Conservation (phyloP, 192 early-diverging fungal genomes). For the Entomortierella beljakovae region DNA sequence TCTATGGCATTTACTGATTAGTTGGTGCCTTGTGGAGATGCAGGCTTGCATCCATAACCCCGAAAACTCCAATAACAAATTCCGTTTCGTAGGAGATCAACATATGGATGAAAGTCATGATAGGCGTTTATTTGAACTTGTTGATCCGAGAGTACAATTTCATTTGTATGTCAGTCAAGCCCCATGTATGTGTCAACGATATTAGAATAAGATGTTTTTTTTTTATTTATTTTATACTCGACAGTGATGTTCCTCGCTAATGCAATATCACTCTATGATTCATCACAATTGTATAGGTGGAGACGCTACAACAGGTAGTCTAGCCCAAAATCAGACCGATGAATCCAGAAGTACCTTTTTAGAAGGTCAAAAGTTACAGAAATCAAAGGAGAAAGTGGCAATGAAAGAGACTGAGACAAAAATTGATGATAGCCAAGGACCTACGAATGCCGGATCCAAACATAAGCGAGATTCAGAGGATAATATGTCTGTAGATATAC, state of each 20-base stretch:
- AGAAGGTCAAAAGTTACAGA: conserved; percentile 16
- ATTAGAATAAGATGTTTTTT: no score
- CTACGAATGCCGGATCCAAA: not conserved
- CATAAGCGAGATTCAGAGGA: not conserved
- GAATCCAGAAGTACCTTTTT: conserved; percentile 51
- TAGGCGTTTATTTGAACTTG: conserved; percentile 25
- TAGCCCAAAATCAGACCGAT: conserved; percentile 53
- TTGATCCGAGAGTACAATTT: conserved; percentile 52
- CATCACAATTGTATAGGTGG: no score
- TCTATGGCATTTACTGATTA: no score
- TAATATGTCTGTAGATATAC: not conserved
- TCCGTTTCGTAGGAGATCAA: conserved; percentile 18
- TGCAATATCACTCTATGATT: no score
- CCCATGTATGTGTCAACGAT: conserved; percentile 80
- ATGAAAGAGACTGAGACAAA: not conserved
- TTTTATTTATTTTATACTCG: no score
- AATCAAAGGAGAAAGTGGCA: not conserved
- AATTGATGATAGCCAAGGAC: no score
- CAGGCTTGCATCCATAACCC: conserved; percentile 8
- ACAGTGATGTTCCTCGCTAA: no score
- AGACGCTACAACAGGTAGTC: conserved; percentile 78
- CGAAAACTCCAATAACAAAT: conserved; percentile 10
- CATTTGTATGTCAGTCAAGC: conserved; percentile 83
- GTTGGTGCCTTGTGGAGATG: conserved; percentile 42
- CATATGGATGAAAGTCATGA: not conserved